Percentiles rank a stretch among this genome's conserved stretches.
These are phyloP conservation scores for Vachellia collinsii DNA, from an alignment of 306 rosid species.

Conservation along the genomic window DNA sequence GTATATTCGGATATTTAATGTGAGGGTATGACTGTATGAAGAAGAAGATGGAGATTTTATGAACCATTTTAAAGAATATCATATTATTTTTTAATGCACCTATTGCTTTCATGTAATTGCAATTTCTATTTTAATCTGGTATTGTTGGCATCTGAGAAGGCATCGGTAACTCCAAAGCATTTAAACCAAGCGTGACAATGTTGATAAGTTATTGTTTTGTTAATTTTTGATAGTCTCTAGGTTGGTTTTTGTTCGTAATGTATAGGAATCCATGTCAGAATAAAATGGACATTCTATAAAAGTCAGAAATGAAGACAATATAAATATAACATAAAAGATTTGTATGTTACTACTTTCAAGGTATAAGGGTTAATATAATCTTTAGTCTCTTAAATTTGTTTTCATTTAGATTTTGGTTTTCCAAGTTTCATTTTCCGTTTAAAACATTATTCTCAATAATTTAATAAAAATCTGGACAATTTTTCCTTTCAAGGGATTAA, in stretches of 20 bases:
- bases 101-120: background rate
- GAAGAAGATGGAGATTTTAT: conserved; percentile 4
- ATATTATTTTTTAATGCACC: background rate
- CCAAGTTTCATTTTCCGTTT: no score
- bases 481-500: no score
- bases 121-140: background rate
- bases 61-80: background rate
- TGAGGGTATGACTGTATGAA: background rate
- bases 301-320: background rate
- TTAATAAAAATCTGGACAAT: no score
- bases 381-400: no score
- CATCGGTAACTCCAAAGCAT: background rate
- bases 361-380: no score
- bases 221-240: background rate
- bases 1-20: conserved; percentile 42
- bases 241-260: no score
- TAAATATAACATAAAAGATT: background rate
- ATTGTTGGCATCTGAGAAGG: background rate
- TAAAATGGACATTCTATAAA: background rate
- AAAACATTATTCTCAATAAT: no score
- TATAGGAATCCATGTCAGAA: background rate
- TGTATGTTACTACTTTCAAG: no score
- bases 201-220: background rate
- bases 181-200: background rate
- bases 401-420: no score